phyloP scores from a whole-genome alignment of 768 basidiomycete species.

The Collybiopsis confluens region DNA sequence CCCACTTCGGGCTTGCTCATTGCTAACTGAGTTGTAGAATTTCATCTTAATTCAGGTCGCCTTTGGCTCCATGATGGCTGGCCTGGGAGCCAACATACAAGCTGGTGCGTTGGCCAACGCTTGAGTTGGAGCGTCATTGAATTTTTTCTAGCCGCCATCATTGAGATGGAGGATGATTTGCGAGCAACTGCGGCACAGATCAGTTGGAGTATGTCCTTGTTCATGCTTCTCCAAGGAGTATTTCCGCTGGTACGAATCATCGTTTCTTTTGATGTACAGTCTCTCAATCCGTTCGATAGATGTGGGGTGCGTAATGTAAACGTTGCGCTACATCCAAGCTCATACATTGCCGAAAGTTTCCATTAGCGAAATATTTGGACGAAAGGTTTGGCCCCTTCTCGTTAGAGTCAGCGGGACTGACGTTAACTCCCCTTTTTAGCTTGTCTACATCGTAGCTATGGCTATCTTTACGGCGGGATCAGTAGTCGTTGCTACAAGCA shows the following conservation, averaged over 20 bases:
- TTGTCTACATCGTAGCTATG: conserved; percentile 53
- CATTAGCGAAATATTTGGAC: conserved; percentile 70
- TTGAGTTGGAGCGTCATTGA: too few species aligned
- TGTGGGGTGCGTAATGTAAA: neutral
- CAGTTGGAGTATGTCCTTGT: conserved; percentile 63
- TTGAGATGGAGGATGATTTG: conserved; percentile 54
- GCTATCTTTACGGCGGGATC: conserved; percentile 52
- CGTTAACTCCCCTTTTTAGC: conserved; percentile 33
- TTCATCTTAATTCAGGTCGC: conserved; percentile 43
- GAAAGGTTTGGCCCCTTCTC: conserved; percentile 47
- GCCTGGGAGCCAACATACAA: conserved; percentile 55
- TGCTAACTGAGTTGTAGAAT: conserved; percentile 26
- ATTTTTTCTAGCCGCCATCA: conserved; percentile 51
- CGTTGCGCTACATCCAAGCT: too few species aligned
- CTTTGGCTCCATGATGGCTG: conserved; percentile 54
- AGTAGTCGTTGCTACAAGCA: conserved; percentile 51
- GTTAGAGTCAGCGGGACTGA: neutral
- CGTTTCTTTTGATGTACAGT: too few species aligned
- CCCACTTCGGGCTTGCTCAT: conserved; percentile 24
- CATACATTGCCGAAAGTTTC: neutral
- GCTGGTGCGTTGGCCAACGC: conserved; percentile 58
- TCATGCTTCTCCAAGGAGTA: conserved; percentile 67
- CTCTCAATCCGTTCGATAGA: neutral
- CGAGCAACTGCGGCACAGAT: conserved; percentile 59
- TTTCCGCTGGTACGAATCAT: conserved; percentile 53